These are phyloP conservation scores for Tolypocladium album DNA, from an alignment of 2,329 filamentous ascomycete genomes.

Conservation along the genomic window DNA sequence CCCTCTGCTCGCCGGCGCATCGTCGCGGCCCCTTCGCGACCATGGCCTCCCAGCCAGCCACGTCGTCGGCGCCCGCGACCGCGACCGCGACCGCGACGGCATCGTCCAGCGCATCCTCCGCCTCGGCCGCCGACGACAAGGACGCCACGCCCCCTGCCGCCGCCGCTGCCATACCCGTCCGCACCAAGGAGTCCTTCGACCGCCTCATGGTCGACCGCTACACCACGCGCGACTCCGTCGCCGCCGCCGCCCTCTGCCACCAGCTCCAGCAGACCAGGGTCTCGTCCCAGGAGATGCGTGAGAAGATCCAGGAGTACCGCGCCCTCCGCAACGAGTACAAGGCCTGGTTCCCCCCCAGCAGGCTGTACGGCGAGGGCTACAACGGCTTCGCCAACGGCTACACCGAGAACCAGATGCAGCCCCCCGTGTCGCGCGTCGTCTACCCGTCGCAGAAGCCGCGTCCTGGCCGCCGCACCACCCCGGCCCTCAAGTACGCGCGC, in stretches of 20 bases:
- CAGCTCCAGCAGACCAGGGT: slow-evolving; percentile 43
- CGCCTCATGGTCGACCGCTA: slow-evolving; percentile 43
- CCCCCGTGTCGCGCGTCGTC: slow-evolving; percentile 53
- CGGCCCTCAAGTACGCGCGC: slow-evolving; percentile 60
- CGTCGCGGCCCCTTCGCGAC: slow-evolving; percentile 25
- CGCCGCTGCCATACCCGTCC: slow-evolving; percentile 25
- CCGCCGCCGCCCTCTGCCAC: slow-evolving; percentile 39
- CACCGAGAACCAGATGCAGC: slow-evolving; percentile 58
- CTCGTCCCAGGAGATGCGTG: slow-evolving; percentile 51
- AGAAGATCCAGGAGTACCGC: slow-evolving; percentile 61
- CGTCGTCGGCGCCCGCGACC: slow-evolving; percentile 19
- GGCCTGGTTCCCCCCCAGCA: slow-evolving; percentile 42
- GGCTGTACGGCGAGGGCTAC: slow-evolving; percentile 65
- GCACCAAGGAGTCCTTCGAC: slow-evolving; percentile 46
- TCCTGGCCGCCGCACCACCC: slow-evolving; percentile 65
- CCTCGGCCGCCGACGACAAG: slow-evolving; percentile 15
- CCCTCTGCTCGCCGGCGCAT: slow-evolving; percentile 14
- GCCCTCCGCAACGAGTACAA: slow-evolving; percentile 45
- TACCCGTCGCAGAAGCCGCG: slow-evolving; percentile 72
- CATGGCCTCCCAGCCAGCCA: slow-evolving; percentile 35
- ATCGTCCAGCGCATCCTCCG: slow-evolving; percentile 15
- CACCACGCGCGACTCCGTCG: slow-evolving; percentile 42
- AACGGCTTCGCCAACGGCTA: slow-evolving; percentile 79
- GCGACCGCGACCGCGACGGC: slow-evolving; percentile 16
- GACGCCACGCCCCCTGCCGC: slow-evolving; percentile 10